Evolutionary conservation across 2,329 filamentous ascomycete species (phyloP), one percentile per base, ranked within the genome.

Genomic region (Pezicula radicicola): DNA sequence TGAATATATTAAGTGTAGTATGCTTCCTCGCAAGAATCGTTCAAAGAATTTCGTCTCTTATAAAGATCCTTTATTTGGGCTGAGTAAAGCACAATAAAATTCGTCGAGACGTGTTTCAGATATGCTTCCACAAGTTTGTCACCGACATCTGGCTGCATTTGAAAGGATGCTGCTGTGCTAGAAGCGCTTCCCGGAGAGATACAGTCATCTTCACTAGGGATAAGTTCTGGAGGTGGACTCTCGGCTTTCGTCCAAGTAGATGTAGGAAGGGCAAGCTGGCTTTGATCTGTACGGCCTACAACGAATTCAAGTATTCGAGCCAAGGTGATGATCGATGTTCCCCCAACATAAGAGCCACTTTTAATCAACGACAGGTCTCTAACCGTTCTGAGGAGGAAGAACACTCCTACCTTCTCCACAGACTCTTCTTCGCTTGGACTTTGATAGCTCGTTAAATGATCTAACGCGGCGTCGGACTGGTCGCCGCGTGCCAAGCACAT

Each of bases 321-420:
- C 28, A 54, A 46, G 5, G 52, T 51, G 40, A 54, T 51, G 5
- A 48, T 54, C 10, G 52, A 45, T 6, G 48, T 39, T 4, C 52
- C 52, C 6, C 49, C 49, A 15, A 54, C 49, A 37, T 50, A 54
- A 7, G 45, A 49, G 6, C 48, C 49, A 8, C 44, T 50, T 7
- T 43, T 50, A 48, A 52, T 47, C 21, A 52, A 48, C 6, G 49
- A 49, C 13, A 52, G 37, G 37, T 55, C 53, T 25, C 53, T 33
- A 18, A 55, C 53, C 15, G 53, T 50, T 12, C 51, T 55, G n/a
- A 55, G 46, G 6, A 55, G 30, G 27, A 49, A 46, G 18, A 50
- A 37, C 12, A 50, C 44, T 44, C 47, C 53, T 33, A 21, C 33
- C 21, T 15, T 47, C 16, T 47, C 33, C 4, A 21, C 42, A 6